Conservation (phyloP, 441 rosid species). For the Manihot esculenta region DNA sequence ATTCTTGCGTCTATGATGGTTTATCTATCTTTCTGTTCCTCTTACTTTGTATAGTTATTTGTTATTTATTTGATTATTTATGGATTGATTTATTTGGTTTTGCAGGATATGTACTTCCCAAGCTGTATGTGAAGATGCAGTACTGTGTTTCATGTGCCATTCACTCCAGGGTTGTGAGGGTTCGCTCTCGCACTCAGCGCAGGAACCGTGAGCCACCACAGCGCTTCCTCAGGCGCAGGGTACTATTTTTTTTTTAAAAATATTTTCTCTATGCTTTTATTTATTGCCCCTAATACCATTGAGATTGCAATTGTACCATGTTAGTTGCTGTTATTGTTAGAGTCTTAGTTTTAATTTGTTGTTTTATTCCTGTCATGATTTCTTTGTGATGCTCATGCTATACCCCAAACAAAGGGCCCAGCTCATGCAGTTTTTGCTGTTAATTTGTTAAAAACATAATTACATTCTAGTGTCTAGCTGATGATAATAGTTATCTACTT, state of each 20-base stretch:
- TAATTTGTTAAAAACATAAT: too few relatives aligned
- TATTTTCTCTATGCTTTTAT: too few relatives aligned
- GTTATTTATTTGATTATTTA: not conserved
- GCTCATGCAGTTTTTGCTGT: too few relatives aligned
- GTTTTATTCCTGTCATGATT: too few relatives aligned
- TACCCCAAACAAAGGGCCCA: too few relatives aligned
- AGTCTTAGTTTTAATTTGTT: too few relatives aligned
- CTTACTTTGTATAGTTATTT: not conserved
- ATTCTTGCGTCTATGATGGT: slow-evolving; percentile 86
- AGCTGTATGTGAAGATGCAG: slow-evolving; percentile 84
- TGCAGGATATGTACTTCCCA: slow-evolving; percentile 76
- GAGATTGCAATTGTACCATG: too few relatives aligned
- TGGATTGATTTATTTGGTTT: not conserved
- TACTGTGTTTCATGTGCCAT: slow-evolving; percentile 90
- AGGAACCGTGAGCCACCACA: slow-evolving; percentile 87
- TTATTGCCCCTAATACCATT: too few relatives aligned
- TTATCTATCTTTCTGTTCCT: slow-evolving; percentile 6
- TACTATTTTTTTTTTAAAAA: slow-evolving; percentile 15
- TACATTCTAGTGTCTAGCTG: too few relatives aligned
- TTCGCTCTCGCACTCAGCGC: slow-evolving; percentile 69
- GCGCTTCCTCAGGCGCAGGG: slow-evolving; percentile 88
- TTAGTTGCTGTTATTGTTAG: too few relatives aligned
- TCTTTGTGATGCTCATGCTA: too few relatives aligned
- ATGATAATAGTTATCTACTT: too few relatives aligned
- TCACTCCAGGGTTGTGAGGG: slow-evolving; percentile 92